A percentile compares a stretch with the other conserved stretches of the same genome.
Conservation (phyloP, 2,329 filamentous ascomycete genomes). For the Fonsecaea monophora region DNA sequence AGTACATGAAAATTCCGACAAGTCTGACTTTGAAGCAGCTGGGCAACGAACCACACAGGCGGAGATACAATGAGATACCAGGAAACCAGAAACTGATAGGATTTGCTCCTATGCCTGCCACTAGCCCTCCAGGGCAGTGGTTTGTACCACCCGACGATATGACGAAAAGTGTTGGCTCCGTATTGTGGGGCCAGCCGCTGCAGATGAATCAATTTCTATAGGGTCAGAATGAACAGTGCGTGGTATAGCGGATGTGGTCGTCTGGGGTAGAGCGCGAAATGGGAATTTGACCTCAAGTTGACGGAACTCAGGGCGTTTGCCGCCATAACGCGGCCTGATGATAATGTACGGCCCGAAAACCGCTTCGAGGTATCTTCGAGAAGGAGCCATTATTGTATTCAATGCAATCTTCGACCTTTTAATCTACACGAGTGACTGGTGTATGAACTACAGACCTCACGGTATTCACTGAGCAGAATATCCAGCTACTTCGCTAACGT, state of each 20-base stretch:
- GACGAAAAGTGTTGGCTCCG: background rate
- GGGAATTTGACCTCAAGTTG: constrained; percentile 2
- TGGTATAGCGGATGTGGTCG: background rate
- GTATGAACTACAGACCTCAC: background rate
- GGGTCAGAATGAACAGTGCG: background rate
- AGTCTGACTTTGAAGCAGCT: background rate
- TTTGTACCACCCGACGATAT: background rate
- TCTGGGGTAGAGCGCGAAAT: background rate
- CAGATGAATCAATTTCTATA: background rate
- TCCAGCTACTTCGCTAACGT: background rate
- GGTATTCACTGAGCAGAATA: background rate
- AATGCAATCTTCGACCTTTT: background rate
- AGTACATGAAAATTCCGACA: constrained; percentile 1
- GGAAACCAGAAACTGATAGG: background rate
- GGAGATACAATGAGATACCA: background rate
- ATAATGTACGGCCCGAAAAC: background rate
- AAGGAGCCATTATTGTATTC: background rate
- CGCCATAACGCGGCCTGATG: background rate
- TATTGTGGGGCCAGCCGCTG: background rate
- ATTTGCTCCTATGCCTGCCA: background rate
- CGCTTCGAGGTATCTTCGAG: background rate
- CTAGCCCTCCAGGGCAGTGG: background rate
- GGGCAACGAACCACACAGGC: background rate
- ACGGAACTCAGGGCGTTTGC: background rate
- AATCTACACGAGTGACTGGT: background rate